Conservation (phyloP, 805 yeast species). For the Torulaspora microellipsoides region DNA sequence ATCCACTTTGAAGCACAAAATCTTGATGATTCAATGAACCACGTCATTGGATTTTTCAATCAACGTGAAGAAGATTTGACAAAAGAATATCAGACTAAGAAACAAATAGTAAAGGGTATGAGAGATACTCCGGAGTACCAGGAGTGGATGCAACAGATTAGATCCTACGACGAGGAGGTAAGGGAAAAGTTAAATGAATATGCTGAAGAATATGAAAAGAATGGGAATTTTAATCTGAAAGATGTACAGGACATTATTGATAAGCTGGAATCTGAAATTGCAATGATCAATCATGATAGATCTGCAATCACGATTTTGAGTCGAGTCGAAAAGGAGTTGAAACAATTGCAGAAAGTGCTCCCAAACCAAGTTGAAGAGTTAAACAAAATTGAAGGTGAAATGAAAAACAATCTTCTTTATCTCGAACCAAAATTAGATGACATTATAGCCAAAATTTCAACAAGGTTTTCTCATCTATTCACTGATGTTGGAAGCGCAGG, state of each 20-base stretch:
- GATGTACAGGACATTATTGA: slow-evolving; percentile 40
- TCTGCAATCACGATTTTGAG: slow-evolving; percentile 37
- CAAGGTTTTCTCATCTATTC: slow-evolving; percentile 62
- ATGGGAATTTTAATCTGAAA: slow-evolving; percentile 37
- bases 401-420: slow-evolving; percentile 36
- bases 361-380: slow-evolving; percentile 23
- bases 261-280: slow-evolving; percentile 44
- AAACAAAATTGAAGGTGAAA: slow-evolving; percentile 33
- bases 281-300: slow-evolving; percentile 36
- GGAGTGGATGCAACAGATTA: slow-evolving; percentile 29
- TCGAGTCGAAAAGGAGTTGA: slow-evolving; percentile 25
- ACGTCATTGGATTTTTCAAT: slow-evolving; percentile 30
- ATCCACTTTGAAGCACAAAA: slow-evolving; percentile 39
- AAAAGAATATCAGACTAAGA: slow-evolving; percentile 28
- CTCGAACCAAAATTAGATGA: slow-evolving; percentile 64
- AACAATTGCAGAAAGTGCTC: slow-evolving; percentile 17
- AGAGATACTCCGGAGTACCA: slow-evolving; percentile 26
- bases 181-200: slow-evolving; percentile 38
- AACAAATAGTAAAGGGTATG: slow-evolving; percentile 26
- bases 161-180: slow-evolving; percentile 38
- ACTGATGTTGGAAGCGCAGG: slow-evolving; percentile 81
- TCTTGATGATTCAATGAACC: slow-evolving; percentile 32
- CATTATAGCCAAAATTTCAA: slow-evolving; percentile 53
- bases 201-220: slow-evolving; percentile 38
- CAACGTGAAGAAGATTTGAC: slow-evolving; percentile 28